Conservation (phyloP, 2,329 filamentous ascomycete species). For the Fusarium vanettenii region DNA sequence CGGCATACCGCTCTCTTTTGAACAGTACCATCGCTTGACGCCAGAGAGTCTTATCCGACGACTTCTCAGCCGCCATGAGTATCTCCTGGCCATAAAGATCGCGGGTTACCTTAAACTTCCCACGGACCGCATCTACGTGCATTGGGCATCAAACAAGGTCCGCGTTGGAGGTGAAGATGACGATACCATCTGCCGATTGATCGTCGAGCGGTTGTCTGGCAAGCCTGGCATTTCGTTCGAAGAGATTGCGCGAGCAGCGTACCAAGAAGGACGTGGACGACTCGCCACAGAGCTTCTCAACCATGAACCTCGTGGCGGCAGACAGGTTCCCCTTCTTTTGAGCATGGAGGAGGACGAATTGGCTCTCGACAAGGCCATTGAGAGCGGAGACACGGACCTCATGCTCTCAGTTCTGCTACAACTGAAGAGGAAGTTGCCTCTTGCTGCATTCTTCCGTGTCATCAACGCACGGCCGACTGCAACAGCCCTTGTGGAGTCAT, state of each 20-base stretch:
- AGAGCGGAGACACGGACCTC: conserved; percentile 93
- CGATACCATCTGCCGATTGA: conserved; percentile 84
- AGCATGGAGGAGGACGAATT: conserved; percentile 97
- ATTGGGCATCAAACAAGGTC: conserved; percentile 97
- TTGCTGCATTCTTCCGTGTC: conserved; percentile 91
- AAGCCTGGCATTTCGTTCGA: conserved; percentile 97
- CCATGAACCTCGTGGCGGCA: conserved; percentile 93
- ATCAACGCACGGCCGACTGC: conserved; percentile 89
- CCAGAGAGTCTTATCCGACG: conserved; percentile 89
- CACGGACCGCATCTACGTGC: conserved; percentile 91
- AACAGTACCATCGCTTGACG: conserved; percentile 91
- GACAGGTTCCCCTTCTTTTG: conserved; percentile 91
- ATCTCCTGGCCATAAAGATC: conserved; percentile 88
- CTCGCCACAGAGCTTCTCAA: conserved; percentile 92
- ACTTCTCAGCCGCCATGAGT: conserved; percentile 89
- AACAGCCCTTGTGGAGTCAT: conserved; percentile 88
- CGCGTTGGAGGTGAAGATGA: conserved; percentile 87
- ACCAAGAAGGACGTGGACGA: conserved; percentile 90
- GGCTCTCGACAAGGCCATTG: conserved; percentile 94
- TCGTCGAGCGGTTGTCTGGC: conserved; percentile 86
- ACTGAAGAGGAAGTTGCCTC: conserved; percentile 88
- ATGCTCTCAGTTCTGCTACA: conserved; percentile 90
- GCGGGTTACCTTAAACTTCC: conserved; percentile 88
- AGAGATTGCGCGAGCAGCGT: conserved; percentile 90
- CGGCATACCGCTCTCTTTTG: conserved; percentile 89